Base-by-base conservation (phyloP, 352 stramenopile species). In the Pilasporangium apinafurcum region DNA sequence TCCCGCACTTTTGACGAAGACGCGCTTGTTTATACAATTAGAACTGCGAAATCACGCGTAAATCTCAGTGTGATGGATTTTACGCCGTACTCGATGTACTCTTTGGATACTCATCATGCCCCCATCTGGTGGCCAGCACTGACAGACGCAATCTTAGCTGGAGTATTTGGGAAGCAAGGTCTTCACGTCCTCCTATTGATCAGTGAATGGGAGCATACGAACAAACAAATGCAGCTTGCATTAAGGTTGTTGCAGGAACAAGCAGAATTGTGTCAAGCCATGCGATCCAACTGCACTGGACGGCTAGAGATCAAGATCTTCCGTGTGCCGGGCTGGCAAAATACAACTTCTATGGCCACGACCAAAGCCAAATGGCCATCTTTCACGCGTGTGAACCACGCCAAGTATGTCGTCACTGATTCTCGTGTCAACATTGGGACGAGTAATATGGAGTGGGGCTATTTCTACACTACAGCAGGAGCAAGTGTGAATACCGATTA, bases 391-490 rank as follows among this genome's bases (percentile, higher is more conserved):
- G 81, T 92, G 21, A 89, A 89, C 42, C 81, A 92, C 54, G 81
- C 74, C 35, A 92, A 92, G 61, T 91, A 81, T 42, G 85, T 92
- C 52, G 77, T 92, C 41, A 89, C 68, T 1, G 81, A 92, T 52
- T 28, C 48, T 46, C 76, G 75, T n/a, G 75, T 69, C 24, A 92
- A 92, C 50, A 57, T 92, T n/a, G 78, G 81, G 18, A 91, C 78
- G 26, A 91, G 78, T 49, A 92, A 92, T 56, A 90, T 89, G 74
- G 74, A 87, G 59, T 89, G 81, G 81, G 71, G 75, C 8, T 92
- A 92, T 51, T 92, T 91, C 48, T 84, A 92, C 67, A 85, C 81
- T 13, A 91, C 78, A 9, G 76, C 81, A 17, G 81, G 78, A 14
- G 70, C 68, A 17, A 89, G 75, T 28, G 53, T 92, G 21, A 91